Evolutionary conservation across 306 rosid species (phyloP), one percentile per base, ranked within the genome.

Genomic region (Sechiopsis laciniata): DNA sequence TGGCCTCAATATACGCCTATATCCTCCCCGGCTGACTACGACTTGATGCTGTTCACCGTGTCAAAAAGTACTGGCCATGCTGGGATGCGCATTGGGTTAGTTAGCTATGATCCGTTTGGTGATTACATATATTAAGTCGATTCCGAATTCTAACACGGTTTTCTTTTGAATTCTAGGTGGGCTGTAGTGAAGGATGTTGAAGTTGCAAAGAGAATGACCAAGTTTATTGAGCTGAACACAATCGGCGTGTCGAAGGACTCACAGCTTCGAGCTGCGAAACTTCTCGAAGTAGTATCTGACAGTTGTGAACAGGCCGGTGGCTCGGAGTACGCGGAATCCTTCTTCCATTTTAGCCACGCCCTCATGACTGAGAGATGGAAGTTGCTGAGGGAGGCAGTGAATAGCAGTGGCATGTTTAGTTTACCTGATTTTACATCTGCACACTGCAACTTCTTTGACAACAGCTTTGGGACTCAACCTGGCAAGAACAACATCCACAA

Each of bases 1-100:
- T 94, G 99, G 99, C 99, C 96, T 0, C 99, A 91, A 3, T 94
- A 94, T 80, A 94, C 99, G 20, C 96, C 99, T 7, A 88, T 93
- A 2, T 16, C 88, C 32, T 74, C 83, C 60, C 81, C 90, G 2
- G 63, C 90, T 0, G 87, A 94, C 75, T 77, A 94, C 62, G 95
- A 89, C 56, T 79, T 94, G 13, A 77, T 82, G 0, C 84, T 94
- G 56, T 94, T 94, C 82, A 91, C 99, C 6, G 84, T 87, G 79
- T 89, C 99, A 6, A 94, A 94, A 75, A 73, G 82, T 82, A 94
- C 97, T 6, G 97, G 97, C 10, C 97, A 94, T 55, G 96, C 97
- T 0, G 99, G 97, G 57, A 85, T 77, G 75, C 97, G 99, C 57
- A 86, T 94, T 75, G 99, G 99, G 98, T 88, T 74, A 74, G 87